Evolutionary conservation across 345 rosid genomes (phyloP).

Genomic region (Ceriops zippeliana): DNA sequence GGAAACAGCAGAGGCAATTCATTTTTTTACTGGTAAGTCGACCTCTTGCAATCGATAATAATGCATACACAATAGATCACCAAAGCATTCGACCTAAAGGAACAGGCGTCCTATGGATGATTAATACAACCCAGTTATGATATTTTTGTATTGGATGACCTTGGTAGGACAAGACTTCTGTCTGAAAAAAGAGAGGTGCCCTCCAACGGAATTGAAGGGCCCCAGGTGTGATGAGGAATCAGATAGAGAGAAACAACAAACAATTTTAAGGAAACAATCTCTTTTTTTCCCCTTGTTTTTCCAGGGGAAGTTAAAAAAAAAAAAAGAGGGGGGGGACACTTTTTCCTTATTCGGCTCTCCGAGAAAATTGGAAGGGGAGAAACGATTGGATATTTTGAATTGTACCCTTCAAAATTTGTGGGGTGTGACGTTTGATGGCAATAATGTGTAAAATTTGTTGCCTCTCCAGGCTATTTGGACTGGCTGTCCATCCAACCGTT

Average conservation of each 20-base stretch:
- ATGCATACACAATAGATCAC: no score
- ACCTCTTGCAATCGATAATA: no score
- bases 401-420: no score
- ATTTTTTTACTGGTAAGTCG: background rate
- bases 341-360: background rate
- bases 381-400: background rate
- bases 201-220: slow-evolving; percentile 22
- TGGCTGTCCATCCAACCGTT: background rate
- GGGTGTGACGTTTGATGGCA: no score
- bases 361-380: background rate
- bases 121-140: no score
- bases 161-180: background rate
- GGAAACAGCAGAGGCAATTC: slow-evolving; percentile 26
- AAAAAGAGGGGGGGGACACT: background rate
- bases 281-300: no score
- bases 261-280: background rate
- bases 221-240: slow-evolving; percentile 5
- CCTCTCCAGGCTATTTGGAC: background rate
- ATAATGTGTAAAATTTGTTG: no score
- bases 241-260: background rate
- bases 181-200: background rate
- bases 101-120: no score
- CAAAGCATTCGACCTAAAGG: no score
- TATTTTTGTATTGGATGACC: background rate
- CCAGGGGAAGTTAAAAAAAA: no score